phyloP scores from a whole-genome alignment of 1,284 basidiomycete species.

The Neonothopanus nambi region DNA sequence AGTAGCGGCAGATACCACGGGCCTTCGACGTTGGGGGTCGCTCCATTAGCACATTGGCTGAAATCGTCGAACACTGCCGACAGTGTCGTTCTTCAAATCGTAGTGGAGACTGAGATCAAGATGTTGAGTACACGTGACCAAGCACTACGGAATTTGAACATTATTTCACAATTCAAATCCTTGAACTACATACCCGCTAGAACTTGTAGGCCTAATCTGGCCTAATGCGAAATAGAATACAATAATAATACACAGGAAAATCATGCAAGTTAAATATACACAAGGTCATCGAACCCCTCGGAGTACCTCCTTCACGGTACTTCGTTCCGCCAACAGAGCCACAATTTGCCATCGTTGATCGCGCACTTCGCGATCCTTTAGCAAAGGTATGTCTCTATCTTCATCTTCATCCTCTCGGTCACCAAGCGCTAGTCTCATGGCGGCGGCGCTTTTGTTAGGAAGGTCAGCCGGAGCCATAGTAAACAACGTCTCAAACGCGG shows the following conservation, averaged over 20 bases:
- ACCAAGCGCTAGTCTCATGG: slow-evolving; percentile 63
- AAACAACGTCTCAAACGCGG: slow-evolving; percentile 75
- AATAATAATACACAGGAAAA: neutral
- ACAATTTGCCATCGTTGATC: slow-evolving; percentile 76
- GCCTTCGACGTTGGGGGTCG: slow-evolving; percentile 64
- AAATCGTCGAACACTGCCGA: too few relatives aligned
- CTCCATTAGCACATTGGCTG: slow-evolving; percentile 6
- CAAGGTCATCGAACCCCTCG: slow-evolving; percentile 20
- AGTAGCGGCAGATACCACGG: slow-evolving; percentile 65
- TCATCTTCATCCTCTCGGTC: slow-evolving; percentile 49
- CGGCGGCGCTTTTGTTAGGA: slow-evolving; percentile 74
- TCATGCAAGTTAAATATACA: too few relatives aligned
- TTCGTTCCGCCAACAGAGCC: slow-evolving; percentile 71
- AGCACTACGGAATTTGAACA: too few relatives aligned
- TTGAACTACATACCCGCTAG: neutral
- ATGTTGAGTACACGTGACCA: too few relatives aligned
- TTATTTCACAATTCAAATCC: neutral
- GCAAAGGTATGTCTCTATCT: slow-evolving; percentile 51
- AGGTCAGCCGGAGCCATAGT: slow-evolving; percentile 75
- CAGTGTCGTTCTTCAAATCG: too few relatives aligned
- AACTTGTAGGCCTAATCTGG: too few relatives aligned
- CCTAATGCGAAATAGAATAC: too few relatives aligned
- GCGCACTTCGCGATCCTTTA: slow-evolving; percentile 61
- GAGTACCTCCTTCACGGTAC: slow-evolving; percentile 68
- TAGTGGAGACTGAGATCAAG: too few relatives aligned